These are phyloP conservation scores for Phialophora expanda DNA, from an alignment of 2,329 filamentous ascomycete genomes.

Conservation along the genomic window DNA sequence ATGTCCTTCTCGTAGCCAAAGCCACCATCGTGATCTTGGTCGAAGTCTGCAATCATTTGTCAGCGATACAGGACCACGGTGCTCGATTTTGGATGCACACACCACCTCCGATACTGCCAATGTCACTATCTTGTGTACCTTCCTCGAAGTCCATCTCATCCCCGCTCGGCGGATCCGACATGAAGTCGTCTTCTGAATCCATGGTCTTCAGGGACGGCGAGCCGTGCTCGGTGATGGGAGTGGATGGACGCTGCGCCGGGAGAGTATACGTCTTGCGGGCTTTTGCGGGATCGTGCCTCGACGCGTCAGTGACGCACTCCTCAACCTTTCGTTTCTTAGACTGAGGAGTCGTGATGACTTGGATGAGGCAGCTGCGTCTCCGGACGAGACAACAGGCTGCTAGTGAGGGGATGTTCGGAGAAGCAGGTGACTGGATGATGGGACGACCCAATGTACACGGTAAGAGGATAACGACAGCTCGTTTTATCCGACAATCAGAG, in stretches of 20 bases:
- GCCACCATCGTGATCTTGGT: constrained; percentile 63
- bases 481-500: not conserved
- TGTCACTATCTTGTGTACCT: constrained; percentile 72
- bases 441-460: constrained; percentile 6
- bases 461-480: not conserved
- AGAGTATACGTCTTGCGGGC: constrained; percentile 43
- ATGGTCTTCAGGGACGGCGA: constrained; percentile 61
- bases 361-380: constrained; percentile 37
- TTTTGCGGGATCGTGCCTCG: constrained; percentile 42
- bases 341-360: constrained; percentile 59
- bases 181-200: constrained; percentile 95
- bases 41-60: constrained; percentile 56
- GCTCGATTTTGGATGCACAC: constrained; percentile 11
- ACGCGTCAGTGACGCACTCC: constrained; percentile 47
- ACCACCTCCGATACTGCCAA: constrained; percentile 44
- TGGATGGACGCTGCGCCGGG: constrained; percentile 46
- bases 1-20: constrained; percentile 74
- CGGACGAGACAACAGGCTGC: constrained; percentile 37
- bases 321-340: constrained; percentile 60
- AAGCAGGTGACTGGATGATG: constrained; percentile 6
- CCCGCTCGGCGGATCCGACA: constrained; percentile 80
- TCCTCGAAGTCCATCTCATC: constrained; percentile 72
- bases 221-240: constrained; percentile 56
- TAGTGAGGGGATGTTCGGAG: constrained; percentile 22
- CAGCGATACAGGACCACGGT: constrained; percentile 13